These are phyloP conservation scores for Globisporangium paddicum DNA, from an alignment of 352 stramenopile genomes.

Conservation along the genomic window DNA sequence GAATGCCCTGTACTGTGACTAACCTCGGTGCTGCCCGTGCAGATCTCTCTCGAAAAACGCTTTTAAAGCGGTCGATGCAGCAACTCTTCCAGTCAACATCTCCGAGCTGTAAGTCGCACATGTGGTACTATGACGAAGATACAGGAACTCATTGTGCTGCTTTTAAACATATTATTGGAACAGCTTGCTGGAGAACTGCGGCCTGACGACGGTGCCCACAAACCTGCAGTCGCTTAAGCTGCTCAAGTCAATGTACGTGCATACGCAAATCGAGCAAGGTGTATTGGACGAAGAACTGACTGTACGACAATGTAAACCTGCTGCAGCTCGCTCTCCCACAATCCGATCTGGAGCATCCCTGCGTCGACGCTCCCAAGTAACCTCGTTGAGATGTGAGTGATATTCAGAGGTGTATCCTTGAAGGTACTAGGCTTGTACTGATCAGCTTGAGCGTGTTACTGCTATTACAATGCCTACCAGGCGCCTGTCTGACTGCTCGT, in stretches of 20 bases:
- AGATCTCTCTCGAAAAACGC: slow-evolving; percentile 12
- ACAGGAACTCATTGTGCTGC: neutral
- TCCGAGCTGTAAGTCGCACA: slow-evolving; percentile 8
- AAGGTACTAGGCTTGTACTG: neutral
- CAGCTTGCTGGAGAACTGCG: slow-evolving; percentile 11
- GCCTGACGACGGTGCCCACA: neutral
- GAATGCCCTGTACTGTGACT: no score
- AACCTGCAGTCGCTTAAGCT: slow-evolving; percentile 8
- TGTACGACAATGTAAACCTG: neutral
- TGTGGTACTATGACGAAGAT: no score
- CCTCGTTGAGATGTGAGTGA: slow-evolving; percentile 8
- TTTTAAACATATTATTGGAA: neutral
- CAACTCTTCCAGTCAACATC: slow-evolving; percentile 5
- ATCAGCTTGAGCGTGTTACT: neutral
- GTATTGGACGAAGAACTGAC: neutral
- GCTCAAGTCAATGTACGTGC: slow-evolving; percentile 6
- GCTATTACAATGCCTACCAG: neutral
- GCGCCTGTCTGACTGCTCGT: slow-evolving; percentile 11
- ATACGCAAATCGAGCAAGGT: neutral
- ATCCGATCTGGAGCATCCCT: neutral
- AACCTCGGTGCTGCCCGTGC: neutral
- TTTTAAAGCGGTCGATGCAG: neutral
- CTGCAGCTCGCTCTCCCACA: slow-evolving; percentile 10
- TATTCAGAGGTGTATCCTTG: no score
- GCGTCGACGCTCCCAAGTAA: slow-evolving; percentile 4